These are phyloP conservation scores for Scedosporium minutisporum DNA, from an alignment of 2,329 filamentous ascomycete species.

Conservation along the genomic window DNA sequence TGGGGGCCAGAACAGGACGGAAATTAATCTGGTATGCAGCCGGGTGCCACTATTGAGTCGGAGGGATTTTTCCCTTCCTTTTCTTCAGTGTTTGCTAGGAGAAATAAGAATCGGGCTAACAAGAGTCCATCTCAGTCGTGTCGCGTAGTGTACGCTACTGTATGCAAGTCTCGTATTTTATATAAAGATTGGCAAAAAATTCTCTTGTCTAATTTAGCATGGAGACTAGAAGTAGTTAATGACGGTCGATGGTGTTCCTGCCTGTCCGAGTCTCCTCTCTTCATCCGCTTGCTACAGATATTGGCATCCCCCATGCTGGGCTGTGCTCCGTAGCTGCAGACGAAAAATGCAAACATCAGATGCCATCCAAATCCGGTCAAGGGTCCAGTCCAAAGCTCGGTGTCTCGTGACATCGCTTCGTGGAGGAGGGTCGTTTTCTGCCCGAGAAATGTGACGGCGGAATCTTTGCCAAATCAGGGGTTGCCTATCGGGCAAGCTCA, in stretches of 20 bases:
- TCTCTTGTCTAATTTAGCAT: background rate
- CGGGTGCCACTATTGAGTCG: background rate
- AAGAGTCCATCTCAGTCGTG: too few relatives aligned
- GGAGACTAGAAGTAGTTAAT: background rate
- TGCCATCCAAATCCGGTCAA: background rate
- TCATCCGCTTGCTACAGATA: too few relatives aligned
- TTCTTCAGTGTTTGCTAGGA: too few relatives aligned
- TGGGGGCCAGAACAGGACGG: background rate
- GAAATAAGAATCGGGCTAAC: too few relatives aligned
- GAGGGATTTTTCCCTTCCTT: too few relatives aligned
- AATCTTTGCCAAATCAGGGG: background rate
- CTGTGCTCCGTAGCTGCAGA: too few relatives aligned
- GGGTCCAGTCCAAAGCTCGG: background rate
- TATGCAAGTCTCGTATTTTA: background rate
- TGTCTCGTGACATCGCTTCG: background rate
- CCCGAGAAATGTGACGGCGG: background rate
- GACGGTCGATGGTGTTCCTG: too few relatives aligned
- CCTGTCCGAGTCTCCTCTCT: too few relatives aligned
- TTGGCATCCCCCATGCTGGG: too few relatives aligned
- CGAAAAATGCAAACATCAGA: background rate
- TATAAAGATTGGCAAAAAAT: background rate
- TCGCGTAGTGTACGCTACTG: background rate
- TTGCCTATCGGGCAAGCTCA: background rate
- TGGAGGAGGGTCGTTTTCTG: background rate
- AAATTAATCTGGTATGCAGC: background rate